Conservation (phyloP, 768 basidiomycete species). For the Agrocybe chaxingu region DNA sequence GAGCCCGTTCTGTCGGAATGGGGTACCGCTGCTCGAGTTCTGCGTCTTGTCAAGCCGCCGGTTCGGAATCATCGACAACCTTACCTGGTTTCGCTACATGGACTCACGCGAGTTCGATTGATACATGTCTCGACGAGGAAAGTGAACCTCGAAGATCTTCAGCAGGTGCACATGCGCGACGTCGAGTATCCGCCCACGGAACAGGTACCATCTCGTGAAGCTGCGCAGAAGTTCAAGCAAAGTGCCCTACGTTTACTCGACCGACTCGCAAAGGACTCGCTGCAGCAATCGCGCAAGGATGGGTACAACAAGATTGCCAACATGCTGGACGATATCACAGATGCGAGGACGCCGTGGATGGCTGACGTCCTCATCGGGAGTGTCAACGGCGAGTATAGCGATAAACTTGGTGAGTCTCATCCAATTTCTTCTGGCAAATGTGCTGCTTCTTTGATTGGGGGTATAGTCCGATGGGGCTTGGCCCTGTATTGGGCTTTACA, state of each 20-base stretch:
- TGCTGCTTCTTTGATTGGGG: too few relatives aligned
- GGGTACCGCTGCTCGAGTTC: constrained; percentile 70
- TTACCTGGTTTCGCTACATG: constrained; percentile 70
- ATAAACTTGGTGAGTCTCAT: constrained; percentile 61
- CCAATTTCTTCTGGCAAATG: not conserved
- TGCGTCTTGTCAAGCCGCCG: constrained; percentile 64
- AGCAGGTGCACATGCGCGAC: constrained; percentile 34
- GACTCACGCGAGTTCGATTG: constrained; percentile 64
- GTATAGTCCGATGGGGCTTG: too few relatives aligned
- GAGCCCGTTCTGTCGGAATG: constrained; percentile 38
- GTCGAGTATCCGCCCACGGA: constrained; percentile 49
- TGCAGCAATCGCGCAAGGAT: constrained; percentile 54
- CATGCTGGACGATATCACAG: constrained; percentile 72
- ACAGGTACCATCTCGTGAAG: constrained; percentile 46
- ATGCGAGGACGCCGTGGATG: constrained; percentile 66
- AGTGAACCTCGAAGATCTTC: constrained; percentile 23
- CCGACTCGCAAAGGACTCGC: constrained; percentile 50
- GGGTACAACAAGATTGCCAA: constrained; percentile 64
- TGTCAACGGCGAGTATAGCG: constrained; percentile 62
- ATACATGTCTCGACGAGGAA: constrained; percentile 26
- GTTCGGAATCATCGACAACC: constrained; percentile 52
- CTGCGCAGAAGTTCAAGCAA: constrained; percentile 65
- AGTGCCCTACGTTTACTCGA: constrained; percentile 67
- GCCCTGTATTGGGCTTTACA: too few relatives aligned
- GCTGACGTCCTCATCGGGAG: constrained; percentile 71